These are phyloP conservation scores for Sugiyamaella pinicola DNA, from an alignment of 1,139 yeast species.

Conservation along the genomic window DNA sequence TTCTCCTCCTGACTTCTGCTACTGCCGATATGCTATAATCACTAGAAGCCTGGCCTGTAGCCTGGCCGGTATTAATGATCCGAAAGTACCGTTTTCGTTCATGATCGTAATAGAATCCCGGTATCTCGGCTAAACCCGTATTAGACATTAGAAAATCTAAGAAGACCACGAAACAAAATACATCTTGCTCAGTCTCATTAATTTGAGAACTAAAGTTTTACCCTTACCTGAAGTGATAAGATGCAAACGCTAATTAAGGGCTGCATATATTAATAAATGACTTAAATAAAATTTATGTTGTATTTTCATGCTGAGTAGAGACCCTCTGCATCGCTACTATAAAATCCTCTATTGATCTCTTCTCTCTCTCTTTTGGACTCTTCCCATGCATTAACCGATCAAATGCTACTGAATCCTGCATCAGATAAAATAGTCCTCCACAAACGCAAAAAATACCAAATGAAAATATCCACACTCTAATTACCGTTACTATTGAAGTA, in stretches of 20 bases:
- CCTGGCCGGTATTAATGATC: constrained; percentile 25
- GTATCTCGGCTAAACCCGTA: constrained; percentile 22
- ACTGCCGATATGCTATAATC: constrained; percentile 24
- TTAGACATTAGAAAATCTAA: background rate
- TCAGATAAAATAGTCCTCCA: constrained; percentile 70
- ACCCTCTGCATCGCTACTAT: constrained; percentile 97
- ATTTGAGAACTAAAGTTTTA: background rate
- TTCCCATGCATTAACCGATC: constrained; percentile 95
- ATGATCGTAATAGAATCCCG: constrained; percentile 31
- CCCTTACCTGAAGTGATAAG: background rate
- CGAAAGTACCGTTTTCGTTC: constrained; percentile 28
- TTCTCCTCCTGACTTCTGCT: constrained; percentile 18
- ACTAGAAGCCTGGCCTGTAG: constrained; percentile 18
- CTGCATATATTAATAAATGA: constrained; percentile 2
- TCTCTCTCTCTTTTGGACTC: constrained; percentile 64
- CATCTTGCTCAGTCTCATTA: background rate
- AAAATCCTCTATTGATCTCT: constrained; percentile 93
- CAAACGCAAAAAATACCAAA: constrained; percentile 71
- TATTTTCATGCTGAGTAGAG: constrained; percentile 92
- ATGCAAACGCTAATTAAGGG: background rate
- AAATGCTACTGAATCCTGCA: constrained; percentile 81
- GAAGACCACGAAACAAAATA: background rate
- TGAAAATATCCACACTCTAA: constrained; percentile 68
- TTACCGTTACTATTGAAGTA: constrained; percentile 69
- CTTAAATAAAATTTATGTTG: constrained; percentile 31